Evolutionary conservation across 495 filamentous ascomycete species (phyloP).

Genomic region (Corynascus novoguineensis): DNA sequence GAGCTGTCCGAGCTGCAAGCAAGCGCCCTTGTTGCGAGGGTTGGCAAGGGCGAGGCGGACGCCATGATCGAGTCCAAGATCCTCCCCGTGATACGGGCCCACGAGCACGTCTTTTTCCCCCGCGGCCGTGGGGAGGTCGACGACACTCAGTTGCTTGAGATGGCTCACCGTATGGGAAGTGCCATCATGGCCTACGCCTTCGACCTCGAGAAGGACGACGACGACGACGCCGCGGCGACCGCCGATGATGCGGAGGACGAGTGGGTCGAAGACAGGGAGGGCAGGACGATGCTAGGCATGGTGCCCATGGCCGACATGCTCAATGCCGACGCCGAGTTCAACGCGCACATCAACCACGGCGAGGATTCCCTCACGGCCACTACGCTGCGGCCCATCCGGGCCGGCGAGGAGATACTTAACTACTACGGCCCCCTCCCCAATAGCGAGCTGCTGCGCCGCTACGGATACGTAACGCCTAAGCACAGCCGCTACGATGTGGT

Average conservation of each 20-base stretch:
- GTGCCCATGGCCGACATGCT: constrained; percentile 89
- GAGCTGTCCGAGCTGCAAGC: constrained; percentile 73
- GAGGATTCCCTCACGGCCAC: constrained; percentile 60
- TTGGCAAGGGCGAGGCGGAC: constrained; percentile 70
- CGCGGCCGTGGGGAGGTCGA: constrained; percentile 36
- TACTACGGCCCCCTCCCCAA: constrained; percentile 83
- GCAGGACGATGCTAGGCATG: constrained; percentile 67
- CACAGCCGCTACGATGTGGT: constrained; percentile 77
- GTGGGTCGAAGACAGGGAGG: constrained; percentile 64
- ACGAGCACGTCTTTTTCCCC: constrained; percentile 47
- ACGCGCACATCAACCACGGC: constrained; percentile 70
- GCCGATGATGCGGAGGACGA: constrained; percentile 55
- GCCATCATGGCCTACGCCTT: constrained; percentile 95
- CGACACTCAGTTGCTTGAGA: constrained; percentile 49
- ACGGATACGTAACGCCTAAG: constrained; percentile 78
- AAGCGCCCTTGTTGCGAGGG: constrained; percentile 68
- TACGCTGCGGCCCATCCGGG: constrained; percentile 56
- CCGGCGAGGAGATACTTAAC: constrained; percentile 80
- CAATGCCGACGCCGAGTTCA: constrained; percentile 83
- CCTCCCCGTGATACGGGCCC: constrained; percentile 48
- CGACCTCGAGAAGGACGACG: constrained; percentile 58
- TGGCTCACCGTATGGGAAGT: constrained; percentile 75
- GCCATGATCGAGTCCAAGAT: constrained; percentile 58
- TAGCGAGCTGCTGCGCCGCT: constrained; percentile 76
- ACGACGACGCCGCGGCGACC: constrained; percentile 47